Percentiles rank a stretch among this genome's conserved stretches.
phyloP scores from a whole-genome alignment of 306 rosid genomes.

The Quillaja saponaria region DNA sequence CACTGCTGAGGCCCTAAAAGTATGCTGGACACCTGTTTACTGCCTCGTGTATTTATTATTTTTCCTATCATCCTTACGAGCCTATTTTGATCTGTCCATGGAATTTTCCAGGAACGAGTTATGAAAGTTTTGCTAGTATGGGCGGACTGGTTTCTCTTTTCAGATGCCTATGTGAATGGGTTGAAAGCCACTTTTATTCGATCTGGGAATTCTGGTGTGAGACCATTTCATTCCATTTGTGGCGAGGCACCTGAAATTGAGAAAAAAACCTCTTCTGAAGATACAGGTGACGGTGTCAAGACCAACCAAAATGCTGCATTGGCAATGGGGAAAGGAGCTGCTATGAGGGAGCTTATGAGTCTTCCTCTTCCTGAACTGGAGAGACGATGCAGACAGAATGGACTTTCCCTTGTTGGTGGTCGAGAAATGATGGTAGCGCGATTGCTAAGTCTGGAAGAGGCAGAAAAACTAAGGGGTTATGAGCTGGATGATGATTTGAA shows the following conservation, averaged over 20 bases:
- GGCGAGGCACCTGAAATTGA: slow-evolving; percentile 89
- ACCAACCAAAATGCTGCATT: slow-evolving; percentile 85
- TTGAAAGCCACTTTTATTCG: slow-evolving; percentile 92
- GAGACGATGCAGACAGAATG: slow-evolving; percentile 97
- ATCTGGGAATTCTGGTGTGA: slow-evolving; percentile 86
- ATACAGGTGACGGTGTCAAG: slow-evolving; percentile 56
- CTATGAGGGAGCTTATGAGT: slow-evolving; percentile 78
- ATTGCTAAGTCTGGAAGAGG: slow-evolving; percentile 94
- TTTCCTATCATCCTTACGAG: slow-evolving; percentile 5
- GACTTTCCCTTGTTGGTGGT: slow-evolving; percentile 96
- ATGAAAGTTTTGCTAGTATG: slow-evolving; percentile 95
- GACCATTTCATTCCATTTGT: slow-evolving; percentile 81
- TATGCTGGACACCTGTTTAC: slow-evolving; percentile 25
- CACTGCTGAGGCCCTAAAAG: slow-evolving; percentile 99
- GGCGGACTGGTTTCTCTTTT: slow-evolving; percentile 99
- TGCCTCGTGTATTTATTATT: slow-evolving; percentile 15
- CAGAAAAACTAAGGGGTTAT: slow-evolving; percentile 82
- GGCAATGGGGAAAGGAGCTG: slow-evolving; percentile 99
- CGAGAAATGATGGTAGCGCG: slow-evolving; percentile 97
- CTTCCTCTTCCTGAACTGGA: slow-evolving; percentile 93
- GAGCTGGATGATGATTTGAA: slow-evolving; percentile 89
- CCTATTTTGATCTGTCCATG: slow-evolving; percentile 26
- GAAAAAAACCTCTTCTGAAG: slow-evolving; percentile 65
- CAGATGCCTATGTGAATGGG: slow-evolving; percentile 96
- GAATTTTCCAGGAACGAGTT: slow-evolving; percentile 79